Conservation (phyloP, 2,329 filamentous ascomycete species). For the Colletotrichum brevisporum region DNA sequence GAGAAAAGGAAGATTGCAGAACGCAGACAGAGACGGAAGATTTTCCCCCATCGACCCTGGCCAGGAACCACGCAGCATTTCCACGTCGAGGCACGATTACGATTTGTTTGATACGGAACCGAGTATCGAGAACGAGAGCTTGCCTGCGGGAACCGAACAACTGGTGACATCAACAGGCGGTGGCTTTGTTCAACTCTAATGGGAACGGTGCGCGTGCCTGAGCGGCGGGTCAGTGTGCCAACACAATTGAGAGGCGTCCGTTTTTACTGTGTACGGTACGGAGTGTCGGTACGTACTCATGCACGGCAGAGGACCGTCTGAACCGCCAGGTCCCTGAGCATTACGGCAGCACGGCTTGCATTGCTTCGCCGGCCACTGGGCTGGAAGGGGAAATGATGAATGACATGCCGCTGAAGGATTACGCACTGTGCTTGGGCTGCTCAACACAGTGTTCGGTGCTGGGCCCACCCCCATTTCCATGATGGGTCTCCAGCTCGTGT, state of each 20-base stretch:
- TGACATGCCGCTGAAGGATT: conserved; percentile 4
- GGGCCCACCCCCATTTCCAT: conserved; percentile 13
- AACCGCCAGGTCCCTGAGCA: too few species aligned
- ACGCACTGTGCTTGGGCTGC: conserved; percentile 31
- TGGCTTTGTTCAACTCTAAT: conserved; percentile 29
- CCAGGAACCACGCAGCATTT: neutral
- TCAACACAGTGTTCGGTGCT: conserved; percentile 15
- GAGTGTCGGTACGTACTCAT: too few species aligned
- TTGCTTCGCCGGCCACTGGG: conserved; percentile 18
- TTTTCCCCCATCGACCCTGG: neutral
- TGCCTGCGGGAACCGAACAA: conserved; percentile 2
- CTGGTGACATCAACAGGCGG: conserved; percentile 16
- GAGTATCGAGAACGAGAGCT: conserved; percentile 2
- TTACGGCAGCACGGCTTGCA: too few species aligned
- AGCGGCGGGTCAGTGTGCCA: neutral
- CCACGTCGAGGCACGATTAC: too few species aligned
- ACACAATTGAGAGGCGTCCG: neutral
- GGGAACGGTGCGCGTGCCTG: conserved; percentile 6
- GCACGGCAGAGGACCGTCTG: too few species aligned
- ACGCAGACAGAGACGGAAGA: conserved; percentile 3
- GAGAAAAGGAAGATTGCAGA: conserved; percentile 20
- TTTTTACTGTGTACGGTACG: neutral
- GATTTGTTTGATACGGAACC: neutral
- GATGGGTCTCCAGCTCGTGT: neutral
- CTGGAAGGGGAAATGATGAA: conserved; percentile 34